A percentile compares a stretch with the other conserved stretches of the same genome.
Conservation (phyloP, 192 early-diverging fungal species). For the Coemansia sp. region DNA sequence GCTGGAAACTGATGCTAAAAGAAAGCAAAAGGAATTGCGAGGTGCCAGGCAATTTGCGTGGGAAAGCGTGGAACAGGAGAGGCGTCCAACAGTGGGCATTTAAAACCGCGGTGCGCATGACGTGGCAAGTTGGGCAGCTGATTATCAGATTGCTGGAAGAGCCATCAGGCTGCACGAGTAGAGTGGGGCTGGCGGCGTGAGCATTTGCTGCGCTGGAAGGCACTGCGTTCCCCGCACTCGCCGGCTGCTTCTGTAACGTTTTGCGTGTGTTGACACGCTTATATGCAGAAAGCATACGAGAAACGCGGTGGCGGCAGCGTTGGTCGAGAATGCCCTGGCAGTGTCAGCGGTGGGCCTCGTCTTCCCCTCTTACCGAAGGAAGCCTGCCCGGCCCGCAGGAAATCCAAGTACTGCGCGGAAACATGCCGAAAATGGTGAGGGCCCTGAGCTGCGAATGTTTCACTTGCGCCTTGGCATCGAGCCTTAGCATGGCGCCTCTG, state of each 20-base stretch:
- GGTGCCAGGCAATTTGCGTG: not conserved
- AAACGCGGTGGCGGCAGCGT: not conserved
- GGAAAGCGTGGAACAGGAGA: not conserved
- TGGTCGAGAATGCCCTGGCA: not conserved
- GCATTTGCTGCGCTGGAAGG: not conserved
- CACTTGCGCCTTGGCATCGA: constrained; percentile 15
- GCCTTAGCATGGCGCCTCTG: not conserved
- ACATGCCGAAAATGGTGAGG: constrained; percentile 7
- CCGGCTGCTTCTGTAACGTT: constrained; percentile 3
- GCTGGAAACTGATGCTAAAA: not conserved
- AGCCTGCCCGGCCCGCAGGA: not conserved
- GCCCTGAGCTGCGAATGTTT: constrained; percentile 33
- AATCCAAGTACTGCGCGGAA: constrained; percentile 5
- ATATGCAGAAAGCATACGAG: not conserved
- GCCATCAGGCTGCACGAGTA: not conserved
- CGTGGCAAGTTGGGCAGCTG: not conserved
- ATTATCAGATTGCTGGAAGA: not conserved
- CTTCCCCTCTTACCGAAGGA: not conserved
- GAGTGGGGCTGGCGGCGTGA: not conserved
- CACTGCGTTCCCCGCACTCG: constrained; percentile 2
- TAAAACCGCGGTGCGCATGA: not conserved
- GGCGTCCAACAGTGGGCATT: not conserved
- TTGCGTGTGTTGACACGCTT: not conserved
- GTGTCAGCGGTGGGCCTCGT: not conserved
- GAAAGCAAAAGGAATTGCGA: not conserved